These are phyloP conservation scores for Phytopythium cucurbitacearum DNA, from an alignment of 352 stramenopile genomes.

Conservation along the genomic window DNA sequence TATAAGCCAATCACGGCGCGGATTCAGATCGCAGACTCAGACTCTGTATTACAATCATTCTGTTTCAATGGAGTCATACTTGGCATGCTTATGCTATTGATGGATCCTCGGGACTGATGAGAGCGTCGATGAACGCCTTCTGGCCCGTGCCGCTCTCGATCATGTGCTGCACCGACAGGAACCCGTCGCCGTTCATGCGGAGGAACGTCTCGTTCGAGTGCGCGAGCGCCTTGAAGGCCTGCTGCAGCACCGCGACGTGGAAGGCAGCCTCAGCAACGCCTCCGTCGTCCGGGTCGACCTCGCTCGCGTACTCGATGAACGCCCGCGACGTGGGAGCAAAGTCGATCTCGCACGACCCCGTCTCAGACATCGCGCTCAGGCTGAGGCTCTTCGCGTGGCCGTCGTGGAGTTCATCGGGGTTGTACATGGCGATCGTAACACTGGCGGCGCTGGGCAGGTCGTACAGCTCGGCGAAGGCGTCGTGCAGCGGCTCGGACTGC, in stretches of 20 bases:
- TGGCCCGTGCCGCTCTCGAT: slow-evolving; percentile 61
- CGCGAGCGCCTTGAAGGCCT: slow-evolving; percentile 71
- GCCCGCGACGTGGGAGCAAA: slow-evolving; percentile 64
- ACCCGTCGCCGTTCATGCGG: slow-evolving; percentile 75
- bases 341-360: slow-evolving; percentile 75
- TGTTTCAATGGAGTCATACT: no score
- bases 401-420: slow-evolving; percentile 6
- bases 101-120: slow-evolving; percentile 77
- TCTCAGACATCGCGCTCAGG: slow-evolving; percentile 67
- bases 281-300: slow-evolving; percentile 13
- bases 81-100: slow-evolving; percentile 22
- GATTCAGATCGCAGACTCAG: no score
- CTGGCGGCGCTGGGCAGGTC: slow-evolving; percentile 77
- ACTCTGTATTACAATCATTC: not conserved
- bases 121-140: slow-evolving; percentile 75
- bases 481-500: slow-evolving; percentile 71
- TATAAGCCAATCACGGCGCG: not conserved
- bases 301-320: slow-evolving; percentile 82
- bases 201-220: slow-evolving; percentile 82
- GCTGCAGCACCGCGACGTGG: slow-evolving; percentile 77
- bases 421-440: slow-evolving; percentile 72
- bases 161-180: slow-evolving; percentile 84
- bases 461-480: slow-evolving; percentile 80
- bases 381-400: slow-evolving; percentile 38
- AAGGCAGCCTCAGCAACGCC: slow-evolving; percentile 51